Evolutionary conservation across 116 monocot species (phyloP).

Genomic region (Trichopus zeylanicus): DNA sequence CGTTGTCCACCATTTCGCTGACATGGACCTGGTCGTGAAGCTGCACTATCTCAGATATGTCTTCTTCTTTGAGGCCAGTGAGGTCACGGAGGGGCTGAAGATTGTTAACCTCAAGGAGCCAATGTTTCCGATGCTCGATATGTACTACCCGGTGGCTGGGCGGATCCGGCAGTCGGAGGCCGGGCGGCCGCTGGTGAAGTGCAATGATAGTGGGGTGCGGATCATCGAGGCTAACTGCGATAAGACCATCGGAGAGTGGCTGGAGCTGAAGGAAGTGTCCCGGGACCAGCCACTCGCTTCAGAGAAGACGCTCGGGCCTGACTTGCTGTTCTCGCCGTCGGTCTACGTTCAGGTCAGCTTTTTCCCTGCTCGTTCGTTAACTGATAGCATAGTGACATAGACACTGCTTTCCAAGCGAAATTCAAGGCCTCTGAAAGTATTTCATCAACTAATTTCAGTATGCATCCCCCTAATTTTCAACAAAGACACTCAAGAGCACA

Average conservation of each 20-base stretch:
- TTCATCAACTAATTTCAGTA: too few species aligned
- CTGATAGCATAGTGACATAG: too few species aligned
- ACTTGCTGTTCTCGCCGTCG: slow-evolving; percentile 52
- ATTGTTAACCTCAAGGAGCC: slow-evolving; percentile 33
- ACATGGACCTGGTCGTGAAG: slow-evolving; percentile 58
- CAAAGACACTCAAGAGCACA: too few species aligned
- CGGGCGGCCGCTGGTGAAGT: slow-evolving; percentile 59
- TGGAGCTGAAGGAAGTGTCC: slow-evolving; percentile 11
- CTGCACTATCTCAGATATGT: slow-evolving; percentile 62
- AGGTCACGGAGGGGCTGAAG: slow-evolving; percentile 12
- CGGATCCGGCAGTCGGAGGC: slow-evolving; percentile 39
- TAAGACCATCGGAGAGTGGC: slow-evolving; percentile 37
- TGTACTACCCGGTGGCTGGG: slow-evolving; percentile 31
- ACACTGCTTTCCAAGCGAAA: too few species aligned
- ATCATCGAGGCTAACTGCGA: slow-evolving; percentile 64
- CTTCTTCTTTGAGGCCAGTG: slow-evolving; percentile 46
- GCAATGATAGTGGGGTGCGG: slow-evolving; percentile 83
- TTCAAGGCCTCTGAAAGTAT: too few species aligned
- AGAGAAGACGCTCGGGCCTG: slow-evolving; percentile 52
- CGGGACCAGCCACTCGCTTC: slow-evolving; percentile 16
- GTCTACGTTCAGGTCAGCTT: slow-evolving; percentile 44
- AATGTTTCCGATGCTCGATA: slow-evolving; percentile 56
- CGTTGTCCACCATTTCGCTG: slow-evolving; percentile 31
- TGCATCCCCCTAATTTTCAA: too few species aligned
- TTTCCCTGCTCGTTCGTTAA: too few species aligned